A percentile compares a stretch with the other conserved stretches of the same genome.
Conservation (phyloP, 1,284 basidiomycete genomes). For the Erythrobasidium hasegawianum region DNA sequence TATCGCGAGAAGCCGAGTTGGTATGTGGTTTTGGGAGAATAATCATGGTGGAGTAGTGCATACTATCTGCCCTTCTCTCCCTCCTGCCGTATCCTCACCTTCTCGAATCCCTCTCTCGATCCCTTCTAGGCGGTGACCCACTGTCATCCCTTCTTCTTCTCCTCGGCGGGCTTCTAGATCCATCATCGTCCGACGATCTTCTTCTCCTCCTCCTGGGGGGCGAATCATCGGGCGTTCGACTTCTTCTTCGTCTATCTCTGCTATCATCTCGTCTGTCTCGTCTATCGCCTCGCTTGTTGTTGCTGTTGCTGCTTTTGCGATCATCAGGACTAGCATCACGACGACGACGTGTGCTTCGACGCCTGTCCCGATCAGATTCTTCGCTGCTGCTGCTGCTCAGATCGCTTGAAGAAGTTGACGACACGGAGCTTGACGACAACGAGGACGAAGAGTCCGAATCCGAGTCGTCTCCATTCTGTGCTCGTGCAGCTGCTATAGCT, state of each 20-base stretch:
- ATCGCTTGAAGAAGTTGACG: slow-evolving; percentile 11
- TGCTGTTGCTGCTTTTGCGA: slow-evolving; percentile 1
- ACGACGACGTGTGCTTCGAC: slow-evolving; percentile 15
- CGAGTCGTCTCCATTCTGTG: slow-evolving; percentile 28
- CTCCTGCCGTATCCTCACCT: background rate
- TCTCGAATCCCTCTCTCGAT: background rate
- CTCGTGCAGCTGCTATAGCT: slow-evolving; percentile 28
- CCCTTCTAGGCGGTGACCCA: slow-evolving; percentile 4
- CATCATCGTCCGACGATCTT: slow-evolving; percentile 2
- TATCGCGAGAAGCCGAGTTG: too few relatives aligned
- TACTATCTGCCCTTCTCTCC: too few relatives aligned
- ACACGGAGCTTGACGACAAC: slow-evolving; percentile 9
- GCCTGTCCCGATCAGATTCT: background rate
- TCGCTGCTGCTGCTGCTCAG: slow-evolving; percentile 4
- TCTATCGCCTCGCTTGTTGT: background rate
- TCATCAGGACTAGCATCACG: background rate
- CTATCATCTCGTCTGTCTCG: background rate
- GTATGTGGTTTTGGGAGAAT: too few relatives aligned
- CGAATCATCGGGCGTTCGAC: background rate
- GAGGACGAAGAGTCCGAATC: slow-evolving; percentile 32
- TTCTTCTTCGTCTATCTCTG: slow-evolving; percentile 1
- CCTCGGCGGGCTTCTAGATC: slow-evolving; percentile 6
- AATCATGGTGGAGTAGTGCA: too few relatives aligned
- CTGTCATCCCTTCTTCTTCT: slow-evolving; percentile 16
- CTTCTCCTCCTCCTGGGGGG: slow-evolving; percentile 7